Conservation (phyloP, 148 eudicot species). For the Vaccinium darrowii region DNA sequence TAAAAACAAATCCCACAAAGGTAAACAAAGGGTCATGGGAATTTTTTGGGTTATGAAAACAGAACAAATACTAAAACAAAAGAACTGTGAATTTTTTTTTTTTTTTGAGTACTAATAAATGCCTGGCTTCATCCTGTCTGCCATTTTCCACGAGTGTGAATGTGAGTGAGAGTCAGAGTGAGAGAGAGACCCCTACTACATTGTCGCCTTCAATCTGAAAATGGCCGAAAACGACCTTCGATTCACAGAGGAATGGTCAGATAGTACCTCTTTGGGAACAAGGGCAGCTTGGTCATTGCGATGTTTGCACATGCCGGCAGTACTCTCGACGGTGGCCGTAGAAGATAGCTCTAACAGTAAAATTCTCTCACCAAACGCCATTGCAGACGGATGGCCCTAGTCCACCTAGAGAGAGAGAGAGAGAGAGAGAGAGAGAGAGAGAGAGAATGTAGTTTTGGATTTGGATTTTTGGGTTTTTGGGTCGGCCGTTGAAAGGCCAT, state of each 20-base stretch:
- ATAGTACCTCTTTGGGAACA: constrained; percentile 13
- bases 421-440: neutral
- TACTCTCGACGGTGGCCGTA: neutral
- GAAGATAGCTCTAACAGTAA: neutral
- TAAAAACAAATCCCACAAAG: constrained; percentile 10
- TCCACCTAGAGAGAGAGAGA: neutral
- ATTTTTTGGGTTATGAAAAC: constrained; percentile 1
- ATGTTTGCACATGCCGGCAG: neutral
- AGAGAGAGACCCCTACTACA: constrained; percentile 4
- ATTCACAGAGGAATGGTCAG: constrained; percentile 14
- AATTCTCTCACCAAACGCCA: neutral
- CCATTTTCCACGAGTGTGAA: constrained; percentile 45
- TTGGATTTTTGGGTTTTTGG: neutral
- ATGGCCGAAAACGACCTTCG: constrained; percentile 32
- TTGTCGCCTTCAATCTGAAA: constrained; percentile 24
- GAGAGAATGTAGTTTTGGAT: neutral
- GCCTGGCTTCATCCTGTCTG: constrained; percentile 80
- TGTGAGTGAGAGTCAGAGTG: constrained; percentile 5
- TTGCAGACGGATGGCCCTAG: neutral
- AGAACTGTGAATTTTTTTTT: too few species aligned
- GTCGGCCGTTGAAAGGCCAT: constrained; percentile 17
- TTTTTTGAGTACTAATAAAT: constrained; percentile 9
- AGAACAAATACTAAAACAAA: too few species aligned
- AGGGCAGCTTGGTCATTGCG: constrained; percentile 31
- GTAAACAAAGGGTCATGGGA: neutral